Conservation (phyloP, 306 rosid genomes). For the Quercus bicolor region DNA sequence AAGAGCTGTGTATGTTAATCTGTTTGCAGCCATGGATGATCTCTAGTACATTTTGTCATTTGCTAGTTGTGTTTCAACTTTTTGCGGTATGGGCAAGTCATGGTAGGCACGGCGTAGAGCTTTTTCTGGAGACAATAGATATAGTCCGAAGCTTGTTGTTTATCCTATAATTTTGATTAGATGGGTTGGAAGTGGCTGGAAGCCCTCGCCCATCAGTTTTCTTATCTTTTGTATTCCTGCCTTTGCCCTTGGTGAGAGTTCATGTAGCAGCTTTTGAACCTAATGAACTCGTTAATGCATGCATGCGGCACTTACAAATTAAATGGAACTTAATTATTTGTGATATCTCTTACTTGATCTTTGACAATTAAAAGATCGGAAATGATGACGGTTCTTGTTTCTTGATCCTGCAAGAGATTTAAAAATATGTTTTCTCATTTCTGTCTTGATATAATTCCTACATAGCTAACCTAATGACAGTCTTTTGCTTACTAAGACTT, state of each 20-base stretch:
- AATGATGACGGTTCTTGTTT: background rate
- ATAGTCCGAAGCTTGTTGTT: background rate
- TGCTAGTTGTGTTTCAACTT: conserved; percentile 30
- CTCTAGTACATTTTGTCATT: conserved; percentile 26
- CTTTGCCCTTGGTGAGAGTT: conserved; percentile 18
- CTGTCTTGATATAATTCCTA: background rate
- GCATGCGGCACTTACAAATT: background rate
- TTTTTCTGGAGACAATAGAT: conserved; percentile 14
- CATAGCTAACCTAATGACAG: background rate
- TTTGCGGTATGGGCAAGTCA: conserved; percentile 31
- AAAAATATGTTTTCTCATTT: background rate
- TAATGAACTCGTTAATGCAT: conserved; percentile 16
- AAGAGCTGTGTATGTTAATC: conserved; percentile 41
- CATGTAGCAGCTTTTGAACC: conserved; percentile 19
- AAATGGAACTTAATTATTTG: background rate
- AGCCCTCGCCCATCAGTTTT: conserved; percentile 52
- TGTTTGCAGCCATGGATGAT: conserved; percentile 46
- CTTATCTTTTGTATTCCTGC: conserved; percentile 8
- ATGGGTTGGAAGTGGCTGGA: conserved; percentile 57
- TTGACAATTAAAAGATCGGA: background rate
- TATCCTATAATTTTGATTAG: conserved; percentile 34
- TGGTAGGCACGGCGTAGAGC: conserved; percentile 17
- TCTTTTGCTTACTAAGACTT: background rate
- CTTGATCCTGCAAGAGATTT: background rate
- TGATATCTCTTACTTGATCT: background rate